These are phyloP conservation scores for Pichia nanzhaoensis DNA, from an alignment of 805 yeast species.

Conservation along the genomic window DNA sequence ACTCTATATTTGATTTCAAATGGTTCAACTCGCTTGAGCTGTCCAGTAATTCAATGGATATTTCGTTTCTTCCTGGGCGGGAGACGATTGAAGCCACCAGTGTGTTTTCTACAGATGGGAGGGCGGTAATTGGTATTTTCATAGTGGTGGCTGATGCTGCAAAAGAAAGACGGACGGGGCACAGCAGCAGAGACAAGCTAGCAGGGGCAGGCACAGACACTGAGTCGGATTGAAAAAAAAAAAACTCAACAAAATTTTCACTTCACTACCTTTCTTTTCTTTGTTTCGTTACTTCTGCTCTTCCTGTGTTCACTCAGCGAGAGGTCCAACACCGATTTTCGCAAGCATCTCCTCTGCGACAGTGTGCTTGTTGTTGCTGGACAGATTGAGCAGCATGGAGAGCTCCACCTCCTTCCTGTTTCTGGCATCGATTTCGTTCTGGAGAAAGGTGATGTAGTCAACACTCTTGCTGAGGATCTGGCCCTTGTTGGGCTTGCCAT, in stretches of 20 bases:
- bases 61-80: constrained; percentile 40
- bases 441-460: constrained; percentile 61
- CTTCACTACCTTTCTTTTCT: too few relatives aligned
- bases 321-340: constrained; percentile 77
- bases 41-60: constrained; percentile 32
- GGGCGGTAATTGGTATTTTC: constrained; percentile 10
- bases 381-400: constrained; percentile 35
- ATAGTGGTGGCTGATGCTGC: too few relatives aligned
- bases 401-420: constrained; percentile 76
- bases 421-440: constrained; percentile 67
- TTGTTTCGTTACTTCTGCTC: not conserved
- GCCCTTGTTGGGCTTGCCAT: constrained; percentile 81
- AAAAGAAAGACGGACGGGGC: too few relatives aligned
- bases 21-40: constrained; percentile 1
- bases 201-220: too few relatives aligned
- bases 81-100: constrained; percentile 31
- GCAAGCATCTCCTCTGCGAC: constrained; percentile 76
- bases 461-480: constrained; percentile 72
- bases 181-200: too few relatives aligned
- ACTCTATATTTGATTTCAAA: constrained; percentile 32
- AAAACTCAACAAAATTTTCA: too few relatives aligned
- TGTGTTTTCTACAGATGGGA: constrained; percentile 1
- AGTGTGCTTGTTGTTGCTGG: constrained; percentile 38
- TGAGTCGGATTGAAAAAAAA: too few relatives aligned
- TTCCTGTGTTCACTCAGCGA: constrained; percentile 36